Percentiles rank a stretch among this genome's conserved stretches.
phyloP scores from a whole-genome alignment of 2,329 filamentous ascomycete genomes.

The Colletotrichum costaricense region DNA sequence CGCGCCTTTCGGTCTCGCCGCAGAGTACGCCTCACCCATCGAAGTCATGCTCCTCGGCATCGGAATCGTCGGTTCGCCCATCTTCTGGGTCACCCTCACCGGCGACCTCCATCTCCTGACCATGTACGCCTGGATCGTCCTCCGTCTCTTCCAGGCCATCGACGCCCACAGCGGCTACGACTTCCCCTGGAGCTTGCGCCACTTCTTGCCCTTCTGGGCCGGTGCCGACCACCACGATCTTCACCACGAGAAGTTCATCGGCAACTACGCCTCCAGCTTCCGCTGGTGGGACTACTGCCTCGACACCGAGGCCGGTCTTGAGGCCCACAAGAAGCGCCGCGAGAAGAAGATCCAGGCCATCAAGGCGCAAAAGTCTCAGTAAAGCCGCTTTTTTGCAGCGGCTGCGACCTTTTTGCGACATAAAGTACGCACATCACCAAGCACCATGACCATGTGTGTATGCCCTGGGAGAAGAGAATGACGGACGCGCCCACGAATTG shows the following conservation, averaged over 20 bases:
- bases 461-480: not conserved
- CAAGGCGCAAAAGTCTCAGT: constrained; percentile 76
- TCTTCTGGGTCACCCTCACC: constrained; percentile 85
- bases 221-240: constrained; percentile 96
- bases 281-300: constrained; percentile 98
- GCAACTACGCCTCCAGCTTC: constrained; percentile 98
- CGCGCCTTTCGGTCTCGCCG: constrained; percentile 94
- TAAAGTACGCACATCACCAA: not conserved
- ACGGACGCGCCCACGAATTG: not conserved
- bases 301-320: constrained; percentile 92
- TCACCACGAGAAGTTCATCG: constrained; percentile 98
- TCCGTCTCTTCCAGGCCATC: constrained; percentile 96
- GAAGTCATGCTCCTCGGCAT: constrained; percentile 95
- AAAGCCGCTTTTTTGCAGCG: constrained; percentile 43
- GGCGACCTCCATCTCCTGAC: constrained; percentile 93
- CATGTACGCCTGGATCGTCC: constrained; percentile 96
- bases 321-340: constrained; percentile 85
- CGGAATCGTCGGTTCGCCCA: constrained; percentile 84
- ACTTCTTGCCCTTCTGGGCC: constrained; percentile 98
- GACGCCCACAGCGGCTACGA: constrained; percentile 98
- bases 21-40: constrained; percentile 97
- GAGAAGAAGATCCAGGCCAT: constrained; percentile 79
- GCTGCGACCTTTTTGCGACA: not conserved
- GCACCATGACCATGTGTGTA: not conserved
- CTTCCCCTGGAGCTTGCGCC: constrained; percentile 96